Evolutionary conservation across 2,329 filamentous ascomycete genomes (phyloP).

Genomic region (Aureobasidium uvarum): DNA sequence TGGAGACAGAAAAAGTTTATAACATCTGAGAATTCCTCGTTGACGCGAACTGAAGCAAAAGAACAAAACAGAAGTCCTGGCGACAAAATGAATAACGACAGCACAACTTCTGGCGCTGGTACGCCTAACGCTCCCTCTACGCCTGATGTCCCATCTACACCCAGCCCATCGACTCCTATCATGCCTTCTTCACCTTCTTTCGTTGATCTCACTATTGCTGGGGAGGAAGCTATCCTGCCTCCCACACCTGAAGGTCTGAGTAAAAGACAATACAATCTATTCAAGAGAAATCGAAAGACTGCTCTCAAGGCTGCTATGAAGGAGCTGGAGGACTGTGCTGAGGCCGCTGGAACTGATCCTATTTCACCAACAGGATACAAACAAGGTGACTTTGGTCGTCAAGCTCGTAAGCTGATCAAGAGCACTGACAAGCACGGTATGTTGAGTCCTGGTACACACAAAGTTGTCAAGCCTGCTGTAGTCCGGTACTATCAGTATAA

Average conservation of each 20-base stretch:
- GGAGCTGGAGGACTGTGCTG: background rate
- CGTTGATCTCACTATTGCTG: background rate
- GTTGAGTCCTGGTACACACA: background rate
- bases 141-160: background rate
- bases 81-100: conserved; percentile 1
- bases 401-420: background rate
- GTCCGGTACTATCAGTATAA: background rate
- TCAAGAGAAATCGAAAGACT: background rate
- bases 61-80: conserved; percentile 1
- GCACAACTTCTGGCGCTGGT: background rate
- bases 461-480: background rate
- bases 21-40: background rate
- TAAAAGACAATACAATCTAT: background rate
- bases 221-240: background rate
- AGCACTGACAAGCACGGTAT: conserved; percentile 1
- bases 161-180: background rate
- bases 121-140: background rate
- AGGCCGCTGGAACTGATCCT: background rate
- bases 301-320: background rate
- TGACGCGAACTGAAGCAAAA: background rate
- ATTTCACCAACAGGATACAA: background rate
- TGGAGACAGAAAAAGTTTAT: background rate
- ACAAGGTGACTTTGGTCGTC: background rate
- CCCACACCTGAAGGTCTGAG: background rate
- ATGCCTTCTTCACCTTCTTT: background rate